Conservation (phyloP, 306 rosid genomes). For the Cucurbita pepo region DNA sequence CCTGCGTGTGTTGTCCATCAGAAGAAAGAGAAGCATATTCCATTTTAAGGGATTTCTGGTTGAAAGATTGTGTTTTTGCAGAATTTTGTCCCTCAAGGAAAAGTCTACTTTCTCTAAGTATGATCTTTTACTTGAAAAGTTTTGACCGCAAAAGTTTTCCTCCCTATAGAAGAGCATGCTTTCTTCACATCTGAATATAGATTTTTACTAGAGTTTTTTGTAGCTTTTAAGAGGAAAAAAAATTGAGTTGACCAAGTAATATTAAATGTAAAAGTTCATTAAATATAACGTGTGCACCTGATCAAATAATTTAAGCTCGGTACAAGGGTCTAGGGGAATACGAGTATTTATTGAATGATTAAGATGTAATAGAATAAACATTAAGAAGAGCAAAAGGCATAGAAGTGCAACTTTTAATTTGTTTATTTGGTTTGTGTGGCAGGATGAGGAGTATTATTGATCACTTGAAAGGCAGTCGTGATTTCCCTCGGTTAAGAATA, state of each 20-base stretch:
- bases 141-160: background rate
- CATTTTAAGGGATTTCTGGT: background rate
- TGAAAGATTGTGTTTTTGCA: background rate
- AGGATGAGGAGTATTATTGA: slow-evolving; percentile 80
- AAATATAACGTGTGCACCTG: background rate
- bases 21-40: background rate
- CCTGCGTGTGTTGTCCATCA: background rate
- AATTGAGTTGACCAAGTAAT: background rate
- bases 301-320: background rate
- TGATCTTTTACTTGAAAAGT: background rate
- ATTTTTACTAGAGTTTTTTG: background rate
- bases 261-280: background rate
- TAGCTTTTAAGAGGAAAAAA: background rate
- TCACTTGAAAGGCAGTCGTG: slow-evolving; percentile 65
- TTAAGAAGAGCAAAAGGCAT: background rate
- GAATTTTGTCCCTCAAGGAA: background rate
- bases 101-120: background rate
- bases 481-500: slow-evolving; percentile 69
- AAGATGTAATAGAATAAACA: background rate
- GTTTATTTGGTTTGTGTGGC: slow-evolving; percentile 12
- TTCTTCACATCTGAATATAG: background rate
- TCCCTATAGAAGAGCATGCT: background rate
- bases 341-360: background rate
- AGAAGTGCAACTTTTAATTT: background rate
- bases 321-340: background rate